Percentiles rank a stretch among this genome's conserved stretches.
phyloP scores from a whole-genome alignment of 495 filamentous ascomycete genomes.

The Tirmania nivea region DNA sequence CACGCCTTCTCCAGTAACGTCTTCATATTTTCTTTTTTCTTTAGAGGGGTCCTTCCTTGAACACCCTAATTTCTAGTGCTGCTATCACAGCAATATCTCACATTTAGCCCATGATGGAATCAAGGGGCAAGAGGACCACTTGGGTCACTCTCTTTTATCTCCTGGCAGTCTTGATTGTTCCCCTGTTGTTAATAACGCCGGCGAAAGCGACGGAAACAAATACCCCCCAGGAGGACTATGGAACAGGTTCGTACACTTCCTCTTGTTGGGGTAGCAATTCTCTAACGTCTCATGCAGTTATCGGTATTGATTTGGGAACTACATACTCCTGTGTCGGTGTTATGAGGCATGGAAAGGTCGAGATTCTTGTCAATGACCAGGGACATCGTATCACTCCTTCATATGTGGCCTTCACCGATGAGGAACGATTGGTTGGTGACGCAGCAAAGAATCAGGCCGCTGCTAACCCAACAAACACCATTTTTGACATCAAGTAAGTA shows the following conservation, averaged over 20 bases:
- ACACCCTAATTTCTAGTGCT: no score
- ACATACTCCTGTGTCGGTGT: conserved; percentile 99
- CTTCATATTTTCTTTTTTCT: no score
- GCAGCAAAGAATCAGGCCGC: conserved; percentile 99
- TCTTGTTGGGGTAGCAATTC: no score
- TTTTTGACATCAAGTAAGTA: conserved; percentile 85
- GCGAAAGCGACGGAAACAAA: conserved; percentile 55
- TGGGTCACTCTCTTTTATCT: conserved; percentile 69
- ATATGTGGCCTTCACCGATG: conserved; percentile 96
- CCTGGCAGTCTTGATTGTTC: conserved; percentile 55
- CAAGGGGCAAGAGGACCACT: conserved; percentile 23
- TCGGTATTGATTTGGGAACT: conserved; percentile 97
- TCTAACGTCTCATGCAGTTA: conserved; percentile 29
- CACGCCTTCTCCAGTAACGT: no score
- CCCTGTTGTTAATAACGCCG: conserved; percentile 50
- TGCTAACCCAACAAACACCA: conserved; percentile 66
- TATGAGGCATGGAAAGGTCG: conserved; percentile 96
- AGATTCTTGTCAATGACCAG: conserved; percentile 92
- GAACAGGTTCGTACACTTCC: conserved; percentile 30
- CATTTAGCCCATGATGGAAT: conserved; percentile 13
- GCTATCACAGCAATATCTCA: conserved; percentile 4
- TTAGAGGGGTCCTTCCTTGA: no score
- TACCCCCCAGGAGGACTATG: conserved; percentile 41
- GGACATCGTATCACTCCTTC: conserved; percentile 98
- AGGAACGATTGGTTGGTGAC: conserved; percentile 92